phyloP scores from a whole-genome alignment of 2,329 filamentous ascomycete species.

The Teratosphaeria pseudoeucalypti region DNA sequence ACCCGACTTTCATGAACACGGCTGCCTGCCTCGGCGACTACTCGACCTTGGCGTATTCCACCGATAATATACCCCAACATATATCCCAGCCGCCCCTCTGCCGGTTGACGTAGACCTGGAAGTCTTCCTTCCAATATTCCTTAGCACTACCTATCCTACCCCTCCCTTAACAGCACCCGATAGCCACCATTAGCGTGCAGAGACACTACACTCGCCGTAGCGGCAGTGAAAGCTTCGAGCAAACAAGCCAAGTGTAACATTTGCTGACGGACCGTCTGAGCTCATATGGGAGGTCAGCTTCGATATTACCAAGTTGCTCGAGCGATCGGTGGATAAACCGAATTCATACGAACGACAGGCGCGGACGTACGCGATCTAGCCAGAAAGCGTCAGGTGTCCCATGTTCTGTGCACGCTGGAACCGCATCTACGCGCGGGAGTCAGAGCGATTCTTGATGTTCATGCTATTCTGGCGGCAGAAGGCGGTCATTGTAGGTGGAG shows the following conservation, averaged over 20 bases:
- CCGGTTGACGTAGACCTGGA: too few species aligned
- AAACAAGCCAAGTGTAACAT: background rate
- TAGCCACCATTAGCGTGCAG: background rate
- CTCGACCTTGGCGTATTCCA: background rate
- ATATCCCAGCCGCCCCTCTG: too few species aligned
- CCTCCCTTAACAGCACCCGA: background rate
- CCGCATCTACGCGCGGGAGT: too few species aligned
- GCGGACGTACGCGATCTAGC: constrained; percentile 18
- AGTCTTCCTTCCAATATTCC: too few species aligned
- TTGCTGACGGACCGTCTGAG: background rate
- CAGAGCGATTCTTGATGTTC: too few species aligned
- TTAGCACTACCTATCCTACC: too few species aligned
- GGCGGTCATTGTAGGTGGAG: background rate
- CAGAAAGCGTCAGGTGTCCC: constrained; percentile 16
- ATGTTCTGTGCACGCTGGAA: too few species aligned
- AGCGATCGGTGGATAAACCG: background rate
- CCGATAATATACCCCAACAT: too few species aligned
- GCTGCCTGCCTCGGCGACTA: background rate
- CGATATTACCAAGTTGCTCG: background rate
- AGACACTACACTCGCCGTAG: background rate
- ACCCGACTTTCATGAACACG: background rate
- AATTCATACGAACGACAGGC: background rate
- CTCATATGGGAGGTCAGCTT: background rate
- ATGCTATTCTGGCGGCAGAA: too few species aligned
- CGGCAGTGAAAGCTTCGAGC: background rate